Percentiles rank a stretch among this genome's conserved stretches.
phyloP scores from a whole-genome alignment of 139 green algal species.

The Micromonas pusilla region DNA sequence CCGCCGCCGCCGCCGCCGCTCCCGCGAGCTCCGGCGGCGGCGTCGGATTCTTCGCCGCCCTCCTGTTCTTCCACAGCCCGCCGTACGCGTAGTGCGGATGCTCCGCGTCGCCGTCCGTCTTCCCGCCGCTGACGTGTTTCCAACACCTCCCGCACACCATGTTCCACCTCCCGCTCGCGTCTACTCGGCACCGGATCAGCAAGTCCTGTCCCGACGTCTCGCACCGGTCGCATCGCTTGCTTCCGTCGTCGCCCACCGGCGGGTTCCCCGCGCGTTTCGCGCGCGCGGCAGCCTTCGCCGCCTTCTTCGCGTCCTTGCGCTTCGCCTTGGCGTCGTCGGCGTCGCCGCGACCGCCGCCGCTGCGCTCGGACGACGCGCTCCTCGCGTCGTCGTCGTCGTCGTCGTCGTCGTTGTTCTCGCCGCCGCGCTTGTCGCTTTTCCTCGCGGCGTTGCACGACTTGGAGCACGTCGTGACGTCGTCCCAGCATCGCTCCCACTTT shows the following conservation, averaged over 20 bases:
- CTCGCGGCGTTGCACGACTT: slow-evolving; percentile 29
- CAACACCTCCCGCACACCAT: slow-evolving; percentile 49
- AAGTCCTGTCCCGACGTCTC: slow-evolving; percentile 18
- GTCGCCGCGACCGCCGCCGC: slow-evolving; percentile 2
- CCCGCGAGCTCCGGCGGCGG: too few species aligned
- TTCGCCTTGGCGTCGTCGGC: slow-evolving; percentile 27
- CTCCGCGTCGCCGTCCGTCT: slow-evolving; percentile 39
- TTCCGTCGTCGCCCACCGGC: slow-evolving; percentile 21
- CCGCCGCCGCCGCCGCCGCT: too few species aligned
- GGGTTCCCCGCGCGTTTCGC: slow-evolving; percentile 35
- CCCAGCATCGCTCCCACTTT: slow-evolving; percentile 35
- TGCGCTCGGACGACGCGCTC: neutral
- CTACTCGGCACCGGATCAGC: slow-evolving; percentile 40
- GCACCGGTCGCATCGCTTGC: slow-evolving; percentile 42
- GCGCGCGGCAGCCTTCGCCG: slow-evolving; percentile 35
- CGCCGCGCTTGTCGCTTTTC: neutral
- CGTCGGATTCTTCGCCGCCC: too few species aligned
- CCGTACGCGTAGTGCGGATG: slow-evolving; percentile 45
- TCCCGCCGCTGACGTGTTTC: slow-evolving; percentile 35
- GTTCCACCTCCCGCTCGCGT: slow-evolving; percentile 7
- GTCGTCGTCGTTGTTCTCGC: neutral
- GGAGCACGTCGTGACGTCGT: slow-evolving; percentile 33
- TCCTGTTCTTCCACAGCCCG: slow-evolving; percentile 24
- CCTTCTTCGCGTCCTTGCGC: slow-evolving; percentile 38
- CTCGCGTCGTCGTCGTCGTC: neutral